Percentiles rank a stretch among this genome's conserved stretches.
Evolutionary conservation across 805 yeast species (phyloP).

Genomic region (Barnettozyma populi): DNA sequence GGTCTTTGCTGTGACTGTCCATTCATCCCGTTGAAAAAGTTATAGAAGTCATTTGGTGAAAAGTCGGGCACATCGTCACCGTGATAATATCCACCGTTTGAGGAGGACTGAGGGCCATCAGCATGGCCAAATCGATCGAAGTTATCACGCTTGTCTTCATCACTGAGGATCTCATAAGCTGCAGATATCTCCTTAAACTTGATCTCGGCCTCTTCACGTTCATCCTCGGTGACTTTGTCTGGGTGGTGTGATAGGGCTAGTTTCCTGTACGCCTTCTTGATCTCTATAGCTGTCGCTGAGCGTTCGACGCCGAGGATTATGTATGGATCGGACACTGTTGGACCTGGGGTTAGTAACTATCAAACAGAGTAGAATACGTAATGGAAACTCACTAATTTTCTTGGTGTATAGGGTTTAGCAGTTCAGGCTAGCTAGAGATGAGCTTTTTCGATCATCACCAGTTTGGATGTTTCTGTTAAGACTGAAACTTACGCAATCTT

Average conservation of each 20-base stretch:
- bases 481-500: background rate
- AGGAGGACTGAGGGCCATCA: slow-evolving; percentile 26
- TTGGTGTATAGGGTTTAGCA: background rate
- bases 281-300: slow-evolving; percentile 64
- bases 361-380: background rate
- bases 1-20: slow-evolving; percentile 8
- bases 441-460: background rate
- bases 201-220: slow-evolving; percentile 65
- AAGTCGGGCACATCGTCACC: slow-evolving; percentile 40
- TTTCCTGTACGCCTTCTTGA: slow-evolving; percentile 78
- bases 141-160: slow-evolving; percentile 53
- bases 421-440: background rate
- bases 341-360: background rate
- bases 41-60: slow-evolving; percentile 71
- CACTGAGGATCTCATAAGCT: slow-evolving; percentile 80
- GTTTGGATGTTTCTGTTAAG: background rate
- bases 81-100: slow-evolving; percentile 35
- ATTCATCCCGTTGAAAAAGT: slow-evolving; percentile 47
- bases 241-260: slow-evolving; percentile 85
- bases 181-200: slow-evolving; percentile 78
- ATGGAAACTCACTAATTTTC: background rate
- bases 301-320: slow-evolving; percentile 64
- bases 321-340: slow-evolving; percentile 34
- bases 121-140: slow-evolving; percentile 54
- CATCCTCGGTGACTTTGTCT: slow-evolving; percentile 71